A percentile compares a stretch with the other conserved stretches of the same genome.
These are phyloP conservation scores for Centella asiatica DNA, from an alignment of 129 eudicot species.

Conservation along the genomic window DNA sequence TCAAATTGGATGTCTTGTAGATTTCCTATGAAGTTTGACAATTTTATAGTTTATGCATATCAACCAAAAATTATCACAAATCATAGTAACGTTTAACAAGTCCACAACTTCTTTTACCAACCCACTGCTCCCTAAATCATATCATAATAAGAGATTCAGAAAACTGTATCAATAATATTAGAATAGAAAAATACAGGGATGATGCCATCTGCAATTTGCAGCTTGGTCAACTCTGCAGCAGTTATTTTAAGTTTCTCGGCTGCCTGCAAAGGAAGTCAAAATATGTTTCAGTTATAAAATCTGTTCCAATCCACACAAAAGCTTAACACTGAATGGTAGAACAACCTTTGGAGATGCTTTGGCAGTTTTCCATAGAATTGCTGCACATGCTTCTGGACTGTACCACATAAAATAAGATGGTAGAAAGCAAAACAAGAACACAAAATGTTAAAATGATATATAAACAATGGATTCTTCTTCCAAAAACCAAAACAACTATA, in stretches of 20 bases:
- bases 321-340: not conserved
- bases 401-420: slow-evolving; percentile 14
- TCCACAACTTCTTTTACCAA: not conserved
- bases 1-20: not conserved
- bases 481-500: not conserved
- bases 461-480: not conserved
- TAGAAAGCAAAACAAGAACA: not conserved
- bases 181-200: slow-evolving; percentile 44
- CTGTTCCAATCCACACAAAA: not conserved
- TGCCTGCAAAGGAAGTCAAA: slow-evolving; percentile 46
- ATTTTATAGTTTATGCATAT: not conserved
- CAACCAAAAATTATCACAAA: not conserved
- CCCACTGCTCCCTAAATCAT: not conserved
- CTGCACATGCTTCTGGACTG: slow-evolving; percentile 94
- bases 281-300: slow-evolving; percentile 11
- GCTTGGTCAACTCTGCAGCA: slow-evolving; percentile 59
- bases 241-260: slow-evolving; percentile 88
- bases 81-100: not conserved
- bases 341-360: slow-evolving; percentile 76
- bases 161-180: too few relatives aligned
- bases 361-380: slow-evolving; percentile 84
- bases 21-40: not conserved
- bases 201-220: slow-evolving; percentile 63
- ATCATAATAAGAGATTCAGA: too few relatives aligned
- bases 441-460: not conserved